These are phyloP conservation scores for Chaetomium strumarium DNA, from an alignment of 2,329 filamentous ascomycete genomes.

Conservation along the genomic window DNA sequence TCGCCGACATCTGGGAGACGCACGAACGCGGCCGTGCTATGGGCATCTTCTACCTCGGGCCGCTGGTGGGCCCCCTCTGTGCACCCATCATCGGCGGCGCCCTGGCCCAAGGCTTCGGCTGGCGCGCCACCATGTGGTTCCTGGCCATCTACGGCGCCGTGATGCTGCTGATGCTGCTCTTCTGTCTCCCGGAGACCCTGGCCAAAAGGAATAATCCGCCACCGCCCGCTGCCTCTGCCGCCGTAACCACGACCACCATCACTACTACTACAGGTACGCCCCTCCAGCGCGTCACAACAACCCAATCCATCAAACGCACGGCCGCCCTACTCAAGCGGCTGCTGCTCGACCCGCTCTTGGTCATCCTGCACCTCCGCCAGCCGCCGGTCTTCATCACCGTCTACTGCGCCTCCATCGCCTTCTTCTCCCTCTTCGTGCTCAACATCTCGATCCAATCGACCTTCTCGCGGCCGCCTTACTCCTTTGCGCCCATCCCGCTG, in stretches of 20 bases:
- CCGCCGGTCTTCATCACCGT: conserved; percentile 69
- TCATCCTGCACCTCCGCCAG: conserved; percentile 67
- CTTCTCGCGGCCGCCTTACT: conserved; percentile 62
- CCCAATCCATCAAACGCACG: conserved; percentile 54
- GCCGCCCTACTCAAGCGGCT: conserved; percentile 50
- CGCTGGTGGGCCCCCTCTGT: conserved; percentile 66
- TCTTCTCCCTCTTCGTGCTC: conserved; percentile 67
- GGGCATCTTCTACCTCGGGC: conserved; percentile 76
- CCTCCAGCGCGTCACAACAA: conserved; percentile 51
- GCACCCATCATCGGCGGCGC: conserved; percentile 72
- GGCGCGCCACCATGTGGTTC: conserved; percentile 76
- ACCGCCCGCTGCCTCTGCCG: background rate
- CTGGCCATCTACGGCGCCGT: conserved; percentile 62
- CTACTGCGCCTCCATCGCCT: conserved; percentile 67
- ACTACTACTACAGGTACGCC: conserved; percentile 19
- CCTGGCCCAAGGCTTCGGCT: conserved; percentile 62
- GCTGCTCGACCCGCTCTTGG: conserved; percentile 65
- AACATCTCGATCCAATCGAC: conserved; percentile 71
- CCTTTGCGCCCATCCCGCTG: conserved; percentile 60
- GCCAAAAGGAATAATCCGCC: conserved; percentile 21
- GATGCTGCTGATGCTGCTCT: conserved; percentile 49
- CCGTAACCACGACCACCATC: conserved; percentile 10
- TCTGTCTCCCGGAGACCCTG: conserved; percentile 63
- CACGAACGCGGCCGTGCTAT: conserved; percentile 71
- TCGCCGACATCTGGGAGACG: conserved; percentile 74